A percentile compares a stretch with the other conserved stretches of the same genome.
These are phyloP conservation scores for Maudiozyma barnettii DNA, from an alignment of 805 yeast genomes.

Conservation along the genomic window DNA sequence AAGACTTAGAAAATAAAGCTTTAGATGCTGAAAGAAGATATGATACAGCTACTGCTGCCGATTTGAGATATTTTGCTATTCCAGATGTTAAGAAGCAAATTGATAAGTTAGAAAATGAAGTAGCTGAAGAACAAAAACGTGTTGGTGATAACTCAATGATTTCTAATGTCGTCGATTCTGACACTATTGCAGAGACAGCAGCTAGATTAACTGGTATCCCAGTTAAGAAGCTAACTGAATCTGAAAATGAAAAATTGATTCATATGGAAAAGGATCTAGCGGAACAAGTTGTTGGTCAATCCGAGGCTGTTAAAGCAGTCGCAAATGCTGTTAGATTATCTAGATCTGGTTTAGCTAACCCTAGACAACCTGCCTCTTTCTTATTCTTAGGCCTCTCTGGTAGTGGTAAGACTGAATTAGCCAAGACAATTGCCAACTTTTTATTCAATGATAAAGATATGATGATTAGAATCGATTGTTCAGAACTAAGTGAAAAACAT, in stretches of 20 bases:
- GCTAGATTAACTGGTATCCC: slow-evolving; percentile 97
- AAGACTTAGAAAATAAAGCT: slow-evolving; percentile 88
- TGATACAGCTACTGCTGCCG: slow-evolving; percentile 91
- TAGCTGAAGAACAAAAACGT: slow-evolving; percentile 64
- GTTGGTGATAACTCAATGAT: slow-evolving; percentile 57
- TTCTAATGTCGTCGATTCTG: slow-evolving; percentile 84
- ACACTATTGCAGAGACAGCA: slow-evolving; percentile 92
- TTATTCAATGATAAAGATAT: slow-evolving; percentile 93
- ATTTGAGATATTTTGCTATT: slow-evolving; percentile 91
- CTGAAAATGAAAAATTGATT: slow-evolving; percentile 87
- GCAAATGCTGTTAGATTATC: slow-evolving; percentile 88
- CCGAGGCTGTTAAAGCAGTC: slow-evolving; percentile 92
- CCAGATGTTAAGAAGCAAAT: slow-evolving; percentile 82
- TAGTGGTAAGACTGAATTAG: slow-evolving; percentile 96
- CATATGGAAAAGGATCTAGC: slow-evolving; percentile 87
- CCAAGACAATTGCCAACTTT: slow-evolving; percentile 93
- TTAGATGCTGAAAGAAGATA: slow-evolving; percentile 94
- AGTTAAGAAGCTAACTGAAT: slow-evolving; percentile 85
- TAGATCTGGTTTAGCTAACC: slow-evolving; percentile 92
- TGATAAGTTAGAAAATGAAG: slow-evolving; percentile 60
- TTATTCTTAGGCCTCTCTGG: slow-evolving; percentile 92
- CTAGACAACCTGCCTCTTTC: slow-evolving; percentile 94
- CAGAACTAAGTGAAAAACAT: slow-evolving; percentile 91
- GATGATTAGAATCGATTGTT: slow-evolving; percentile 95
- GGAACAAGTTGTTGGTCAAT: slow-evolving; percentile 84